phyloP scores from a whole-genome alignment of 1,139 yeast genomes.

The Candida dubliniensis region DNA sequence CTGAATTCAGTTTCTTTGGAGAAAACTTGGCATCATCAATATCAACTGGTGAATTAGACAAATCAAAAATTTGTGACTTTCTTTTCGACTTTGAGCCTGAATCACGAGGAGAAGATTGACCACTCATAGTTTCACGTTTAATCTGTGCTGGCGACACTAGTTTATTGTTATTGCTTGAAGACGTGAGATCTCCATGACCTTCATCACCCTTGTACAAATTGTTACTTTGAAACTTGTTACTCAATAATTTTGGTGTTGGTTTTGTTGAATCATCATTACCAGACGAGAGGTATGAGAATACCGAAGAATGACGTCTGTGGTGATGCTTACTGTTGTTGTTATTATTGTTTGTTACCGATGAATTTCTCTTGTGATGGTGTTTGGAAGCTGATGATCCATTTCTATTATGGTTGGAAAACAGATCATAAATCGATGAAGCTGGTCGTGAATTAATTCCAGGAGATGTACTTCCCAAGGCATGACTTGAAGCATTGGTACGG shows the following conservation, averaged over 20 bases:
- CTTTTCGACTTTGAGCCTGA: neutral
- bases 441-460: conserved; percentile 27
- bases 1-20: conserved; percentile 38
- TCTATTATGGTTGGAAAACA: conserved; percentile 30
- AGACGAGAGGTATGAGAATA: conserved; percentile 43
- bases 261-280: conserved; percentile 16
- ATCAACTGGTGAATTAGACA: conserved; percentile 21
- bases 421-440: conserved; percentile 46
- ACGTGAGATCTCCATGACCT: neutral
- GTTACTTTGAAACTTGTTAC: conserved; percentile 6
- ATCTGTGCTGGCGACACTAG: conserved; percentile 29
- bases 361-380: conserved; percentile 19
- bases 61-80: conserved; percentile 9
- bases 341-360: conserved; percentile 24
- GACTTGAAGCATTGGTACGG: conserved; percentile 26
- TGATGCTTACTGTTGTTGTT: conserved; percentile 4
- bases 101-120: conserved; percentile 2
- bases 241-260: conserved; percentile 4
- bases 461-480: conserved; percentile 14
- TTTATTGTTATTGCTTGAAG: conserved; percentile 3
- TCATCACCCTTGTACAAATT: conserved; percentile 8
- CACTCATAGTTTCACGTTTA: conserved; percentile 18
- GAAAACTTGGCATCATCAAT: conserved; percentile 36
- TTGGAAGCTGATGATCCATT: conserved; percentile 24
- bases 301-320: conserved; percentile 46